A percentile compares a stretch with the other conserved stretches of the same genome.
These are phyloP conservation scores for Chaetomiaceae sp. DNA, from an alignment of 2,329 filamentous ascomycete species.

Conservation along the genomic window DNA sequence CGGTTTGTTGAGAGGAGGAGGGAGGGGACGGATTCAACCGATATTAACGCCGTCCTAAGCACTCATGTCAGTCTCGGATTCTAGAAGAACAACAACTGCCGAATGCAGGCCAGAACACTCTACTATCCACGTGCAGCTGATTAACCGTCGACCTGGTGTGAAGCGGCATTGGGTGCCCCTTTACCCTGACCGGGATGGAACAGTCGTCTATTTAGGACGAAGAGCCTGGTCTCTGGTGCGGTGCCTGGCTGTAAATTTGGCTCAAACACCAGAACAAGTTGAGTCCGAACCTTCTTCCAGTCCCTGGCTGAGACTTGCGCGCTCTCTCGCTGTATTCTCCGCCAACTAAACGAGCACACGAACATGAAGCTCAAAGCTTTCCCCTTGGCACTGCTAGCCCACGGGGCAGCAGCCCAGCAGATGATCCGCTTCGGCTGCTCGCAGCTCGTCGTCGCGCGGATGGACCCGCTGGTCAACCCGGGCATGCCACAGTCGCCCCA, in stretches of 20 bases:
- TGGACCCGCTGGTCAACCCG: slow-evolving; percentile 29
- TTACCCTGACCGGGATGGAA: slow-evolving; percentile 10
- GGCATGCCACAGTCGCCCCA: slow-evolving; percentile 21
- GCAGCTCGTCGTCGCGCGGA: slow-evolving; percentile 28
- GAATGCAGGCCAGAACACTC: slow-evolving; percentile 1
- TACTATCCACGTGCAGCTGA: background rate
- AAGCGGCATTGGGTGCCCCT: slow-evolving; percentile 8
- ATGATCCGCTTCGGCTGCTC: slow-evolving; percentile 32
- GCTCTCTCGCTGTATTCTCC: background rate
- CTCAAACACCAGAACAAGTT: background rate
- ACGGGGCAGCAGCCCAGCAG: slow-evolving; percentile 16
- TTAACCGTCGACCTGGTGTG: background rate
- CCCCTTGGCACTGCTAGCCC: slow-evolving; percentile 15
- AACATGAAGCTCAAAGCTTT: slow-evolving; percentile 16
- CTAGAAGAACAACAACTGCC: slow-evolving; percentile 14
- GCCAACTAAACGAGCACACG: background rate
- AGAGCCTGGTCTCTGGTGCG: background rate
- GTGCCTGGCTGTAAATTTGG: no score
- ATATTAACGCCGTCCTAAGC: background rate
- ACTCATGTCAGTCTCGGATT: background rate
- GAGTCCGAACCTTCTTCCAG: no score
- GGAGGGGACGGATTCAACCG: slow-evolving; percentile 1
- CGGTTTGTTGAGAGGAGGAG: background rate
- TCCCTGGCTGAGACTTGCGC: no score
- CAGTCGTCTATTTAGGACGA: slow-evolving; percentile 8